phyloP scores from a whole-genome alignment of 1,284 basidiomycete species.

The Pseudozyma tsukubaensis region DNA sequence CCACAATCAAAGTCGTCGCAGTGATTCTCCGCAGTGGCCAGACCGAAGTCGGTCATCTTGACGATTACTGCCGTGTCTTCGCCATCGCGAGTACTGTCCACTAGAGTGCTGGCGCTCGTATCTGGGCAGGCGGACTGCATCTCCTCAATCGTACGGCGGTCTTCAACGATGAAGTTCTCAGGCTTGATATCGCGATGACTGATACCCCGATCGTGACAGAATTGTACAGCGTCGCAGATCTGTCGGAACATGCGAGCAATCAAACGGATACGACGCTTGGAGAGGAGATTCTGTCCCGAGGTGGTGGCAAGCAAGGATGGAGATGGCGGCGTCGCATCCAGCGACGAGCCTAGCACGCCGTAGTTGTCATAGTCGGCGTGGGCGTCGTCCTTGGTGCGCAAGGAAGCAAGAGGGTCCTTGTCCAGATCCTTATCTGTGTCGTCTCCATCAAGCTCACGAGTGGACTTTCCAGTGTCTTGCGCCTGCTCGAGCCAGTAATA shows the following conservation, averaged over 20 bases:
- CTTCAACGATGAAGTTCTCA: constrained; percentile 71
- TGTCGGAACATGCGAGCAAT: constrained; percentile 96
- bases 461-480: constrained; percentile 60
- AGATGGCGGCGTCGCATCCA: constrained; percentile 77
- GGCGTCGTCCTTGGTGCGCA: not conserved
- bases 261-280: constrained; percentile 84
- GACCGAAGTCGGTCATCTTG: constrained; percentile 96
- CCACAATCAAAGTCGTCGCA: constrained; percentile 98
- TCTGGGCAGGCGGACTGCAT: constrained; percentile 73
- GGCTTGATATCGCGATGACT: constrained; percentile 99
- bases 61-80: constrained; percentile 72
- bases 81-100: constrained; percentile 73
- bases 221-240: constrained; percentile 97
- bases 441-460: constrained; percentile 13
- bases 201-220: constrained; percentile 92
- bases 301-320: constrained; percentile 84
- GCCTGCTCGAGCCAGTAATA: constrained; percentile 88
- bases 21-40: constrained; percentile 87
- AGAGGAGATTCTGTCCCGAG: constrained; percentile 83
- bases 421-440: constrained; percentile 8
- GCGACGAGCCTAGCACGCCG: constrained; percentile 20
- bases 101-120: constrained; percentile 69
- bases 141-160: constrained; percentile 48
- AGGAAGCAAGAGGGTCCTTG: constrained; percentile 1
- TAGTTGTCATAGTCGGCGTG: constrained; percentile 17